These are phyloP conservation scores for Pseudogymnoascus sp. DNA, from an alignment of 2,329 filamentous ascomycete species.

Conservation along the genomic window DNA sequence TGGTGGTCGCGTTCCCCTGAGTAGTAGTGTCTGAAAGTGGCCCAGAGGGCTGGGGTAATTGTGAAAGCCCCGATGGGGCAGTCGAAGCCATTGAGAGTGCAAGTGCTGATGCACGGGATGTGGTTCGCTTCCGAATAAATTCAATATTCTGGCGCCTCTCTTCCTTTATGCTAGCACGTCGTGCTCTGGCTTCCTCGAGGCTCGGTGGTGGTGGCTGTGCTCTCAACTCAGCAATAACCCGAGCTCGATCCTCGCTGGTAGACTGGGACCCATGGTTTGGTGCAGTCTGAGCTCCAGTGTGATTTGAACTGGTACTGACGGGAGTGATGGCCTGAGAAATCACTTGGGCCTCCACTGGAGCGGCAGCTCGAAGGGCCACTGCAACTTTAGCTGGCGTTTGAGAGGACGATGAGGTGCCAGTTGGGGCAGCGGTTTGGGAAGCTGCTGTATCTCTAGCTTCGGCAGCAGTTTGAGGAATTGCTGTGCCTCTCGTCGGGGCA, in stretches of 20 bases:
- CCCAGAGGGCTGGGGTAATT: background rate
- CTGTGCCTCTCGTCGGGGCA: too few relatives aligned
- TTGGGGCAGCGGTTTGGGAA: too few relatives aligned
- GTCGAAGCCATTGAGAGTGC: background rate
- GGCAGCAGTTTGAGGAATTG: too few relatives aligned
- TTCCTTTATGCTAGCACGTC: conserved; percentile 14
- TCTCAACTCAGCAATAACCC: background rate
- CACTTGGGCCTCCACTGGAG: background rate
- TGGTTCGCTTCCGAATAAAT: conserved; percentile 7
- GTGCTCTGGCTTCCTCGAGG: conserved; percentile 17
- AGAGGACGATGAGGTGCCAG: too few relatives aligned
- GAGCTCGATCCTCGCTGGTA: background rate
- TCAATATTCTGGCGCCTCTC: conserved; percentile 5
- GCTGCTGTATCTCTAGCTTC: too few relatives aligned
- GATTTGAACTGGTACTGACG: background rate
- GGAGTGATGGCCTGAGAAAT: background rate
- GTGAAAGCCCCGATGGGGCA: background rate
- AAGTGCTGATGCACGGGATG: conserved; percentile 5
- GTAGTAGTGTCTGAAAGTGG: background rate
- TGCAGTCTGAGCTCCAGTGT: background rate
- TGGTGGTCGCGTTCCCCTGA: background rate
- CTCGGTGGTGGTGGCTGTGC: conserved; percentile 12
- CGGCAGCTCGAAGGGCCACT: background rate
- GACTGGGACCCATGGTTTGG: background rate
- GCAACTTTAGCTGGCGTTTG: background rate